Conservation (phyloP, 345 rosid genomes). For the Pistacia integerrima region DNA sequence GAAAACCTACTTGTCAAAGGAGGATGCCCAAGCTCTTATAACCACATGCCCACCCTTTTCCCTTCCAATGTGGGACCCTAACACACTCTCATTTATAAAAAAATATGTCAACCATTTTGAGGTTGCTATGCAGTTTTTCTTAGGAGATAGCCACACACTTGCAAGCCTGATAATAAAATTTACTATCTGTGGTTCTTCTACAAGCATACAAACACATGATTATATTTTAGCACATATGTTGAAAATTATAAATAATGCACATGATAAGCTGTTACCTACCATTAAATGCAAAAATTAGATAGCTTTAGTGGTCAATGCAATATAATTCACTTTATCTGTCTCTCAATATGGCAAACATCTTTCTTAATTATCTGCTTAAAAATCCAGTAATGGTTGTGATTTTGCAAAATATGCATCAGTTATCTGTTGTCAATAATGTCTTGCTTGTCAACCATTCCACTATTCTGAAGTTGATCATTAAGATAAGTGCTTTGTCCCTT, state of each 20-base stretch:
- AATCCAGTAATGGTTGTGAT: too few relatives aligned
- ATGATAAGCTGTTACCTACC: neutral
- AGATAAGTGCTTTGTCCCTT: neutral
- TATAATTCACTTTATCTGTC: neutral
- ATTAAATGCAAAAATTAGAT: neutral
- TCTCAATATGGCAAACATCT: neutral
- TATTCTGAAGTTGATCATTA: neutral
- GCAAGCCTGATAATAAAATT: neutral
- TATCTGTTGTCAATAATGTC: neutral
- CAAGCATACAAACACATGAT: neutral
- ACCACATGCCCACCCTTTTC: too few relatives aligned
- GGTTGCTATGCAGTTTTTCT: neutral
- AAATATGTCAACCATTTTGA: neutral
- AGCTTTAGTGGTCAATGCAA: neutral
- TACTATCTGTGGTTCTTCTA: conserved; percentile 1
- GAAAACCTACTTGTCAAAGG: too few relatives aligned
- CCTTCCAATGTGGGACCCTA: too few relatives aligned
- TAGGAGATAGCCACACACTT: neutral
- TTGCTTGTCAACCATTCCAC: conserved; percentile 2
- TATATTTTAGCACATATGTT: neutral
- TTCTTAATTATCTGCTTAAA: neutral
- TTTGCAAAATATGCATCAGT: neutral
- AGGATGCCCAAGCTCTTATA: too few relatives aligned
- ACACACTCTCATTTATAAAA: neutral
- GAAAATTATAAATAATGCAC: neutral